Evolutionary conservation across 345 rosid species (phyloP).

Genomic region (Aurinia saxatilis): DNA sequence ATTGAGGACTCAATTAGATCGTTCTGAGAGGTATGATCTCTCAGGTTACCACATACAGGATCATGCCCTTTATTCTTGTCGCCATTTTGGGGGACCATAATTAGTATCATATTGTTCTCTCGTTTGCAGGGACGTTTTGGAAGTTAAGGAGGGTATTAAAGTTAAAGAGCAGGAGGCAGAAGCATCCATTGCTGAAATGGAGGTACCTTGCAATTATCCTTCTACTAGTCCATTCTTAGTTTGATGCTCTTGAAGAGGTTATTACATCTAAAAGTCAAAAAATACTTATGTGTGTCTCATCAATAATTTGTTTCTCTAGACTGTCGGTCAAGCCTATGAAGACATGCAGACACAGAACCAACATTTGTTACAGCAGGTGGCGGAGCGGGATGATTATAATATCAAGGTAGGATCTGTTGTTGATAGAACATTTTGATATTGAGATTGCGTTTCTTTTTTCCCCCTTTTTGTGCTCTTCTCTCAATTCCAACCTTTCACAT

Average conservation of each 20-base stretch:
- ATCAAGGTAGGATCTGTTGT: conserved; percentile 58
- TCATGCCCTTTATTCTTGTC: background rate
- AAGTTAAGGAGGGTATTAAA: conserved; percentile 74
- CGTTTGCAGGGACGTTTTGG: conserved; percentile 61
- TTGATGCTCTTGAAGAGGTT: conserved; percentile 3
- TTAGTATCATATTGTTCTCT: conserved; percentile 6
- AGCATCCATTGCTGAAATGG: conserved; percentile 85
- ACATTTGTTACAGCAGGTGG: conserved; percentile 73
- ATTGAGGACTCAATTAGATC: conserved; percentile 64
- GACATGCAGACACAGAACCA: conserved; percentile 96
- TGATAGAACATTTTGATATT: background rate
- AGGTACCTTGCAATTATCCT: conserved; percentile 36
- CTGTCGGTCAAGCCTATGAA: conserved; percentile 93
- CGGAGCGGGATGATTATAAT: conserved; percentile 85
- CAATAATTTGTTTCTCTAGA: conserved; percentile 36
- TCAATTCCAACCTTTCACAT: background rate
- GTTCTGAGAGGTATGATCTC: conserved; percentile 61
- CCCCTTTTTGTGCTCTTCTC: background rate
- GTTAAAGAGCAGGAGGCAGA: conserved; percentile 78
- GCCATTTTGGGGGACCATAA: background rate
- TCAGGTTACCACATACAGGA: background rate
- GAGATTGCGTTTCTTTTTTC: background rate
- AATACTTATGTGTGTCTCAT: background rate
- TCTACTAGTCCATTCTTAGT: conserved; percentile 1
- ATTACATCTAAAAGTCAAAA: background rate